A percentile compares a stretch with the other conserved stretches of the same genome.
phyloP scores from a whole-genome alignment of 2,329 filamentous ascomycete species.

The Exophiala oligosperma region DNA sequence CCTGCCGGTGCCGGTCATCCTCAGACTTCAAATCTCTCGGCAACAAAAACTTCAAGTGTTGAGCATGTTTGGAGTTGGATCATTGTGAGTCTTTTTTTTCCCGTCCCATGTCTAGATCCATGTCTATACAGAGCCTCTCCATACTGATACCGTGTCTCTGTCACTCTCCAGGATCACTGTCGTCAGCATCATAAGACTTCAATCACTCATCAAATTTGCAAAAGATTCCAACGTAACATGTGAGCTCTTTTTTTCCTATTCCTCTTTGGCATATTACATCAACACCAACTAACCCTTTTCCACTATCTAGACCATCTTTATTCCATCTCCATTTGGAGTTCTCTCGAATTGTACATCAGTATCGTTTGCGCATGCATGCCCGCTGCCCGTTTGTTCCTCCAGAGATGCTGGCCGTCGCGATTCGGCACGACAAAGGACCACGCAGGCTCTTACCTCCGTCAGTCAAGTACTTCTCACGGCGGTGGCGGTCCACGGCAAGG shows the following conservation, averaged over 20 bases:
- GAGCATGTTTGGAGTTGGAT: slow-evolving; percentile 54
- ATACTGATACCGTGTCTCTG: not conserved
- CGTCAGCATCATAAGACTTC: slow-evolving; percentile 44
- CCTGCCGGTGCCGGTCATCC: slow-evolving; percentile 50
- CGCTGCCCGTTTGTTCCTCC: not conserved
- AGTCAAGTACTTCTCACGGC: not conserved
- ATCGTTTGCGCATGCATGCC: slow-evolving; percentile 1
- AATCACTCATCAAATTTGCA: slow-evolving; percentile 44
- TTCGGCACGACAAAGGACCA: not conserved
- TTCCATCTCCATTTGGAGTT: not conserved
- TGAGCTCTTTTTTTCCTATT: slow-evolving; percentile 15
- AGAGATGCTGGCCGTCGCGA: not conserved
- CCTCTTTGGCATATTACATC: not conserved
- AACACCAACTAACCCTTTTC: not conserved
- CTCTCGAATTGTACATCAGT: not conserved
- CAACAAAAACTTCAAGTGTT: slow-evolving; percentile 51
- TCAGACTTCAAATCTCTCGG: slow-evolving; percentile 42
- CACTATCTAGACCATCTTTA: not conserved
- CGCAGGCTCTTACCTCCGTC: not conserved
- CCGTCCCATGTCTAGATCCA: not conserved
- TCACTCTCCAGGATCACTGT: slow-evolving; percentile 42
- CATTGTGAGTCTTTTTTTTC: slow-evolving; percentile 36
- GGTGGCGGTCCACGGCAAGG: not conserved
- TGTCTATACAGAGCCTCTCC: not conserved
- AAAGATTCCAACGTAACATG: slow-evolving; percentile 42